A percentile compares a stretch with the other conserved stretches of the same genome.
phyloP scores from a whole-genome alignment of 306 rosid genomes.

The Gleditsia sinensis region DNA sequence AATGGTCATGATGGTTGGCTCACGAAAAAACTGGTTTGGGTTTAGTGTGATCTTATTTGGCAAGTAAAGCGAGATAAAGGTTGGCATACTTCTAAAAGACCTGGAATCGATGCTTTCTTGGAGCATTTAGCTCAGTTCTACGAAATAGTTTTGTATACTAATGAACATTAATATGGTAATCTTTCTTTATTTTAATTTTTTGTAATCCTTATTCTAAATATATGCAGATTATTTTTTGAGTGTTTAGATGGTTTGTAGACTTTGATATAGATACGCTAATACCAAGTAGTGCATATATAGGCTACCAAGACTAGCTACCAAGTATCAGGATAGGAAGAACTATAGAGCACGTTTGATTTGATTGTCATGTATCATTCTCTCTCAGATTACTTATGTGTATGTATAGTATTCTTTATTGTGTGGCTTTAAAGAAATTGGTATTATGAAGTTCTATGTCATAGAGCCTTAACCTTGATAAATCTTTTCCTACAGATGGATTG shows the following conservation, averaged over 20 bases:
- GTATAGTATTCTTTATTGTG: not conserved
- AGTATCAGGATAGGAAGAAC: slow-evolving; percentile 87
- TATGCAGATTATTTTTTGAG: not conserved
- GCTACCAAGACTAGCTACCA: slow-evolving; percentile 90
- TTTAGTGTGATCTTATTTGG: no score
- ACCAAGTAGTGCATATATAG: slow-evolving; percentile 80
- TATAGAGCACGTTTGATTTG: slow-evolving; percentile 65
- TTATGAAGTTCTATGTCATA: not conserved
- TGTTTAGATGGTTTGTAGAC: slow-evolving; percentile 77
- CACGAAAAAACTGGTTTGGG: no score
- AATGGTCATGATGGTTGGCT: no score
- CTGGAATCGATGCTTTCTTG: slow-evolving; percentile 97
- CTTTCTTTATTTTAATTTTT: slow-evolving; percentile 1
- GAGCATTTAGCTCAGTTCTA: slow-evolving; percentile 90
- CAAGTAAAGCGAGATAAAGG: slow-evolving; percentile 84
- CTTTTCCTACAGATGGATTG: no score
- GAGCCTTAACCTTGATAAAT: slow-evolving; percentile 4
- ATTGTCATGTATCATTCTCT: no score
- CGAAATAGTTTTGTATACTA: slow-evolving; percentile 84
- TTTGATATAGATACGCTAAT: slow-evolving; percentile 87
- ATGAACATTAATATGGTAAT: slow-evolving; percentile 87
- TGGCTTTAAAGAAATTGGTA: not conserved
- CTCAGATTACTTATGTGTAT: not conserved
- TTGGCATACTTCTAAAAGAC: slow-evolving; percentile 96
- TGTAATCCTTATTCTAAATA: slow-evolving; percentile 32